Evolutionary conservation across 495 filamentous ascomycete genomes (phyloP), one percentile per base, ranked within the genome.

Genomic region (Parathielavia hyrcaniae): DNA sequence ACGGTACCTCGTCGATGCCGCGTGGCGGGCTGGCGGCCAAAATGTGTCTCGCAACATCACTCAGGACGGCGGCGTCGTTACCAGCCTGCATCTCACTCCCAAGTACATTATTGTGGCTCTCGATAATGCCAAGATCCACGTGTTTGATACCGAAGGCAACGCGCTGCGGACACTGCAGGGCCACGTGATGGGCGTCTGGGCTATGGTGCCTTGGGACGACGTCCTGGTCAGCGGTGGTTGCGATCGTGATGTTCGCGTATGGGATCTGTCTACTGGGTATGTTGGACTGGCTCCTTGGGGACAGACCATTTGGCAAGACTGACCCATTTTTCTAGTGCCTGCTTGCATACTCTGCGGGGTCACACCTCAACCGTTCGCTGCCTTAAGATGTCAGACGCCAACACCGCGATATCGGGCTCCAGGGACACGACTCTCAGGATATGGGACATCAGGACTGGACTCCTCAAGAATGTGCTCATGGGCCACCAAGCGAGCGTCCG

Each of bases 111-210:
- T 98, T 51, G 91, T 97, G 53, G 95, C 93, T 44, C 79, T 98
- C 58, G 95, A 98, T 74, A 98, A 97, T 74, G 93, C 93, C 50
- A 96, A 91, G 71, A 97, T 98, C 40, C 95, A 97, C 70, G 90
- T 98, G 9, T 98, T 97, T 69, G 89, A 97, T 72, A 89, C 89
- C 12, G 84, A 93, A 59, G 93, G 93, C 26, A 83, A 88, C 56
- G 83, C 88, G 56, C 86, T 90, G 67, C 90, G 88, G 70, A 97
- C 90, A 4, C 79, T 98, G 14, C 85, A 90, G 66, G 93, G 93
- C 30, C 93, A 98, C 72, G 88, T 96, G 39, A 98, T 98, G 93
- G 93, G 93, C 36, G 93, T 98, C 40, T 98, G 93, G 93, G 93
- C 93, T 19, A 97, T 98, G 92, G 91, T 98, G 53, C 95, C 93